Base-by-base conservation (phyloP, 495 filamentous ascomycete genomes). In the Cercophora scortea region DNA sequence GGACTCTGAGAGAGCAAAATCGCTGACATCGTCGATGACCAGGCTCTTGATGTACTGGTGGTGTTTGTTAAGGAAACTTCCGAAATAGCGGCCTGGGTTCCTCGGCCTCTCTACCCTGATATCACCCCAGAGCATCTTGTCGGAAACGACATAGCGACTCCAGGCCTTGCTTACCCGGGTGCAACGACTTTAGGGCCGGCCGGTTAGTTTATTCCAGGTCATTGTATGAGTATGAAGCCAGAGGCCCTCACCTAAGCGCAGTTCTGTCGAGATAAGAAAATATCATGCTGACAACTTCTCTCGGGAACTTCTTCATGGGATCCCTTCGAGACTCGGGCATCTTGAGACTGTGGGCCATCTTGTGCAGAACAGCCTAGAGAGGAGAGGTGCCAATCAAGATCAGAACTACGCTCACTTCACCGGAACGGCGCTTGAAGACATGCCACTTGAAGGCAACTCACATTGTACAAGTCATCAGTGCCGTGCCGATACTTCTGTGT, bases 161-260 rank as follows among this genome's bases (percentile, higher is more conserved):
- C 64, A 67, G 8, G 42, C 25, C 43, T 61, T 62, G 52, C 32
- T 61, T 16, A 67, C 64, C 5, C 49, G 51, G 12, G 55, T 17
- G 40, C 57, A 61, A 1, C 39, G 39, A 42, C 61, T 64, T 16
- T 34, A 3, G 17, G 13, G 19, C 18, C 25, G 2, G 8, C 15
- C 10, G 35, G 25, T 25, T 25, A 25, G 25, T 2, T 25, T n/a
- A n/a, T n/a, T n/a, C n/a, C n/a, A n/a, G 25, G 25, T 32, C 2
- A 25, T 4, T 17, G 0, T 9, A 4, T 4, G 8, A 34, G 7
- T 45, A 16, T 38, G 16, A 8, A 32, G 38, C 25, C 12, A 35
- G 0, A 36, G 4, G 4, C 25, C 25, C 62, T 54, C 50, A 63
- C 64, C 47, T 35, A 8, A 63, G 42, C 13, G 33, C 33, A n/a